These are phyloP conservation scores for Geranomyces variabilis DNA, from an alignment of 192 early-diverging fungal genomes.

Conservation along the genomic window DNA sequence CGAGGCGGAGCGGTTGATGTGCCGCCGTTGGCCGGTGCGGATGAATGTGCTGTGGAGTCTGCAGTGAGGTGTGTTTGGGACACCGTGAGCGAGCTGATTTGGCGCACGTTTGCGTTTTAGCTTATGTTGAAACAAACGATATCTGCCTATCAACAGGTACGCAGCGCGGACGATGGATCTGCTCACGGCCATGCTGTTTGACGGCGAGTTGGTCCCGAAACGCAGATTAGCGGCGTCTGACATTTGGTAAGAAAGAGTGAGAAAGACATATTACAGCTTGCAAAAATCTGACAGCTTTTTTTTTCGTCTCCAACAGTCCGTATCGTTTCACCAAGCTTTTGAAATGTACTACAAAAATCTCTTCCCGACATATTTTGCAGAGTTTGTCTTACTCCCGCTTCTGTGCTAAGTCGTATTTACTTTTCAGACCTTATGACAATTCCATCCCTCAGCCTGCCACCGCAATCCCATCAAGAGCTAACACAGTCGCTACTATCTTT, in stretches of 20 bases:
- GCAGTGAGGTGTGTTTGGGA: too few species aligned
- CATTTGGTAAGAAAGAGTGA: background rate
- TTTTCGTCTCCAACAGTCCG: background rate
- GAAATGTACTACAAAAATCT: background rate
- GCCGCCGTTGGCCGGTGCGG: too few species aligned
- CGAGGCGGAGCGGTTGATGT: too few species aligned
- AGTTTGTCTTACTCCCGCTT: background rate
- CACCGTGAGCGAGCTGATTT: too few species aligned
- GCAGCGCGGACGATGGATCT: background rate
- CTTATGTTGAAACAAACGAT: background rate
- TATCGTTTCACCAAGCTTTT: background rate
- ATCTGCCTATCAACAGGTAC: background rate
- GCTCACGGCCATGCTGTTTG: background rate
- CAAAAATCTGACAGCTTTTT: background rate
- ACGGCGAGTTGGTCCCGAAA: background rate
- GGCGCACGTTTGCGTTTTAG: too few species aligned
- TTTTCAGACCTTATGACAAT: conserved; percentile 3
- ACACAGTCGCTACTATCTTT: background rate
- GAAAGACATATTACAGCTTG: too few species aligned
- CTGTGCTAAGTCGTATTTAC: background rate
- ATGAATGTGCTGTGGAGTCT: too few species aligned
- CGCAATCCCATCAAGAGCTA: background rate
- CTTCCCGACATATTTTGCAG: background rate
- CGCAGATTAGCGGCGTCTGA: background rate
- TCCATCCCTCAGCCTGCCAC: background rate